phyloP scores from a whole-genome alignment of 1,284 basidiomycete species.

The Ganoderma lucidum region DNA sequence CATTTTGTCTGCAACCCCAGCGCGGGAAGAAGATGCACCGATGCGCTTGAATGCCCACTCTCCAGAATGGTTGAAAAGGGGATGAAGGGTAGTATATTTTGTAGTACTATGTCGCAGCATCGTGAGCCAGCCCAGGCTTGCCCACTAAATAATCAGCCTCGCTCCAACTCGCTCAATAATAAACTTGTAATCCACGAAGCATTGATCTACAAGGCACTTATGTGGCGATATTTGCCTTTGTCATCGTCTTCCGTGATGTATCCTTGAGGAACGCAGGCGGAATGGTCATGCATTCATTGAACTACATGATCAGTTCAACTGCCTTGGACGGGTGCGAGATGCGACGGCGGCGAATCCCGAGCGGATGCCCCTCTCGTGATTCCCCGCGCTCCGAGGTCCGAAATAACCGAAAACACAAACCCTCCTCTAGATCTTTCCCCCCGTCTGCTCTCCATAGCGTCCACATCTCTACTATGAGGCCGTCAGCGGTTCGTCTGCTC shows the following conservation, averaged over 20 bases:
- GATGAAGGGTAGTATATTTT: background rate
- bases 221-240: background rate
- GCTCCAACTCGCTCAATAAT: background rate
- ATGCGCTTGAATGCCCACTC: slow-evolving; percentile 43
- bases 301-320: background rate
- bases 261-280: background rate
- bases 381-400: background rate
- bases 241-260: background rate
- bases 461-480: slow-evolving; percentile 63
- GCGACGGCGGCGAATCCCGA: background rate
- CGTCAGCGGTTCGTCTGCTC: slow-evolving; percentile 74
- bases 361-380: slow-evolving; percentile 19
- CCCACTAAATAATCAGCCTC: background rate
- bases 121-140: background rate
- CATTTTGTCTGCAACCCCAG: slow-evolving; percentile 53
- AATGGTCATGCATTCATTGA: slow-evolving; percentile 7
- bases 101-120: background rate
- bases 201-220: background rate
- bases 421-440: background rate
- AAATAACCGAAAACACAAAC: background rate
- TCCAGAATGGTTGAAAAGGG: slow-evolving; percentile 41
- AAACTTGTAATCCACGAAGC: background rate
- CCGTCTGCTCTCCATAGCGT: slow-evolving; percentile 2
- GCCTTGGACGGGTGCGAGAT: background rate
- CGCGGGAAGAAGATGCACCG: slow-evolving; percentile 49